These are phyloP conservation scores for Mimosa bimucronata DNA, from an alignment of 306 rosid genomes.

Conservation along the genomic window DNA sequence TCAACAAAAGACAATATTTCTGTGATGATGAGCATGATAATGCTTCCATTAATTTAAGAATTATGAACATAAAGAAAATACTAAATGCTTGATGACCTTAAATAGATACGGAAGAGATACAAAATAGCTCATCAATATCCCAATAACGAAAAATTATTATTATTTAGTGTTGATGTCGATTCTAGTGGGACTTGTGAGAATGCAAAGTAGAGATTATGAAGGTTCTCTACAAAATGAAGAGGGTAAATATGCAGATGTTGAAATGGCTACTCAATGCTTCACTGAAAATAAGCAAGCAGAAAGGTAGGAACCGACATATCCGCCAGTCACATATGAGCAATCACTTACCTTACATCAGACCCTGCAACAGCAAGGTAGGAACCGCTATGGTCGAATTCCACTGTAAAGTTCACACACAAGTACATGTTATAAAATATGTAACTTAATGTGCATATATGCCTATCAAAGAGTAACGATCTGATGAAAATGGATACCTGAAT, in stretches of 20 bases:
- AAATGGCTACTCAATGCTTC: neutral
- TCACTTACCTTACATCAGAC: slow-evolving; percentile 89
- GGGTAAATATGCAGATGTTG: neutral
- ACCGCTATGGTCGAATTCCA: slow-evolving; percentile 96
- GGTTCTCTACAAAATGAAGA: neutral
- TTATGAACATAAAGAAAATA: neutral
- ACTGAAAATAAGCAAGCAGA: too few relatives aligned
- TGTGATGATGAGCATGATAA: neutral
- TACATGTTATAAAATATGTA: slow-evolving; percentile 15
- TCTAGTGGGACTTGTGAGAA: neutral
- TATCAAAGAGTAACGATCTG: neutral
- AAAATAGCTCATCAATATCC: neutral
- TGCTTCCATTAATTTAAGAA: neutral
- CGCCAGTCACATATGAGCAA: slow-evolving; percentile 27
- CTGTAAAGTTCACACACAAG: slow-evolving; percentile 55
- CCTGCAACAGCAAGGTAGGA: slow-evolving; percentile 92
- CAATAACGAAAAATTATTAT: neutral
- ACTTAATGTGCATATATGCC: neutral
- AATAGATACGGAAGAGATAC: neutral
- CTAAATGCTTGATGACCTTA: neutral
- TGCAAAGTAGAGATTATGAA: neutral
- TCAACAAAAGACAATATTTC: neutral
- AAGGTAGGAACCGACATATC: neutral
- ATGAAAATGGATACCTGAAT: slow-evolving; percentile 60
- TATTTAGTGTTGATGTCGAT: neutral